A percentile compares a stretch with the other conserved stretches of the same genome.
Conservation (phyloP, 257 asterid species). For the Solanum clarkiae region DNA sequence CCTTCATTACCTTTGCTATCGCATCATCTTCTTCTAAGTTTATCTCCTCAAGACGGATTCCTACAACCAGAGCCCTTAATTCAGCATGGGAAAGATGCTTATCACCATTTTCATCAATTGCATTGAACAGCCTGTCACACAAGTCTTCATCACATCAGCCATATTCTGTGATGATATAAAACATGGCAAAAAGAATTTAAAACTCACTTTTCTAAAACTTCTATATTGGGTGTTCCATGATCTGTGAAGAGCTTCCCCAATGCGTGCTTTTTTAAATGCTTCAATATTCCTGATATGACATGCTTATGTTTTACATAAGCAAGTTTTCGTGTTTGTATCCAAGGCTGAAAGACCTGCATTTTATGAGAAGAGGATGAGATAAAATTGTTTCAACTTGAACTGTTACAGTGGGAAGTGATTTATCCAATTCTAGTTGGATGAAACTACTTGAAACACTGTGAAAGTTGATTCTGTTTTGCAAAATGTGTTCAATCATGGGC, state of each 20-base stretch:
- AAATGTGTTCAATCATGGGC: neutral
- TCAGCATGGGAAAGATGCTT: conserved; percentile 47
- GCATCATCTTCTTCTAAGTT: conserved; percentile 55
- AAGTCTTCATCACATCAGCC: neutral
- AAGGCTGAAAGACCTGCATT: conserved; percentile 68
- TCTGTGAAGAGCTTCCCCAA: conserved; percentile 55
- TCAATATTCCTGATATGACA: conserved; percentile 69
- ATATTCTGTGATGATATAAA: neutral
- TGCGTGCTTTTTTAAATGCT: conserved; percentile 48
- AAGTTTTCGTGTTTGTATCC: conserved; percentile 73
- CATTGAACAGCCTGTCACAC: conserved; percentile 41
- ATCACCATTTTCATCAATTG: conserved; percentile 56
- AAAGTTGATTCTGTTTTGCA: neutral
- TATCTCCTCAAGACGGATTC: conserved; percentile 53
- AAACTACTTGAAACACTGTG: neutral
- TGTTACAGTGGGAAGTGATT: neutral
- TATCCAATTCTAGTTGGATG: neutral
- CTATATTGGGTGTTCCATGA: conserved; percentile 47
- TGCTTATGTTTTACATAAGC: conserved; percentile 66
- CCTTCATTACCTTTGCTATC: conserved; percentile 46
- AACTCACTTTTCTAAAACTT: conserved; percentile 46
- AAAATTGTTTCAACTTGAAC: neutral
- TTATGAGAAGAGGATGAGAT: neutral
- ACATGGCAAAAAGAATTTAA: neutral
- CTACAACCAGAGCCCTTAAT: conserved; percentile 55